Conservation (phyloP, 306 rosid genomes). For the barrel medic (Medicago truncatula) region MtrunA17r5.0-ANR NC_053046.1:5002001-5002500, state of each 20-base stretch:
- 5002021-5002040: not conserved
- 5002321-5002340: constrained; percentile 20
- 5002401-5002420: constrained; percentile 59
- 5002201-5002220: not conserved
- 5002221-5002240: not conserved
- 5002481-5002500: constrained; percentile 40
- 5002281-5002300: constrained; percentile 43
- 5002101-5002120: constrained; percentile 41
- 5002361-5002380: constrained; percentile 56
- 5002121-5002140: constrained; percentile 14
- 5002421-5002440: constrained; percentile 52
- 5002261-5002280: not conserved
- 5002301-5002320: not conserved
- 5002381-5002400: constrained; percentile 61
- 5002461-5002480: constrained; percentile 73
- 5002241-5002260: not conserved
- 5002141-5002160: constrained; percentile 23
- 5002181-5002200: not conserved
- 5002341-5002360: constrained; percentile 38
- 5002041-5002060: constrained; percentile 4
- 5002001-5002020: not conserved
- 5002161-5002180: not conserved
- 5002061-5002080: not conserved
- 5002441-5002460: constrained; percentile 61
- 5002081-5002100: constrained; percentile 16